Percentiles rank a stretch among this genome's conserved stretches.
These are phyloP conservation scores for Fistulifera solaris DNA, from an alignment of 108 stramenopile species.

Conservation along the genomic window DNA sequence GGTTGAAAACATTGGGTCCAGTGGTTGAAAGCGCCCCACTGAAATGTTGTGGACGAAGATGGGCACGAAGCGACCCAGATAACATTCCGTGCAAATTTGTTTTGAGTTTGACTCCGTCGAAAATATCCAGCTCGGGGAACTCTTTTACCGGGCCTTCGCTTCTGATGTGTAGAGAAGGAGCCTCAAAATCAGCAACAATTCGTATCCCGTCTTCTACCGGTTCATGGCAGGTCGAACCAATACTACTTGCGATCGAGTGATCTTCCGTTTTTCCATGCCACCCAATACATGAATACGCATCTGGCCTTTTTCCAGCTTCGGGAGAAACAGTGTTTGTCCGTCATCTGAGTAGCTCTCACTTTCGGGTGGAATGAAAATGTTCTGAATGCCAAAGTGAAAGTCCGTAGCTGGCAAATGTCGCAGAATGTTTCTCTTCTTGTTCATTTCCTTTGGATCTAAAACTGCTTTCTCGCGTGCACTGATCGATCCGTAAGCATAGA, in stretches of 20 bases:
- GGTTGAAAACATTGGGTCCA: constrained; percentile 74
- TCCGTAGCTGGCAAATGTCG: constrained; percentile 79
- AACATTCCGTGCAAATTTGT: constrained; percentile 52
- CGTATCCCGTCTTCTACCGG: constrained; percentile 65
- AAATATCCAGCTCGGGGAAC: constrained; percentile 84
- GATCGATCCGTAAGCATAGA: constrained; percentile 71
- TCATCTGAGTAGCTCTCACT: constrained; percentile 72
- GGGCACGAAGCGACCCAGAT: constrained; percentile 49
- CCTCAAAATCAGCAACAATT: constrained; percentile 64
- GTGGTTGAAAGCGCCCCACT: constrained; percentile 19
- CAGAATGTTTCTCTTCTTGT: constrained; percentile 70
- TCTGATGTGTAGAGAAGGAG: constrained; percentile 47
- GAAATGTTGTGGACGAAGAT: constrained; percentile 69
- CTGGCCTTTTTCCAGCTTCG: constrained; percentile 69
- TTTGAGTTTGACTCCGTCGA: constrained; percentile 58
- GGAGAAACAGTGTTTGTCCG: constrained; percentile 65
- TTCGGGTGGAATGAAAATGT: constrained; percentile 73
- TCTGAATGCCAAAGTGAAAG: constrained; percentile 69
- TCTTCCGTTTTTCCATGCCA: constrained; percentile 42
- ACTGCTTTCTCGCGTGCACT: constrained; percentile 68
- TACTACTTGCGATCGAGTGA: constrained; percentile 8
- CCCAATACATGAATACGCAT: constrained; percentile 58
- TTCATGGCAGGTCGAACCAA: background rate
- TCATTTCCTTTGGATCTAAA: constrained; percentile 60
- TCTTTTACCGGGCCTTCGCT: constrained; percentile 73